Evolutionary conservation across 2,329 filamentous ascomycete species (phyloP), one percentile per base, ranked within the genome.

Genomic region (Epichloe baconii): DNA sequence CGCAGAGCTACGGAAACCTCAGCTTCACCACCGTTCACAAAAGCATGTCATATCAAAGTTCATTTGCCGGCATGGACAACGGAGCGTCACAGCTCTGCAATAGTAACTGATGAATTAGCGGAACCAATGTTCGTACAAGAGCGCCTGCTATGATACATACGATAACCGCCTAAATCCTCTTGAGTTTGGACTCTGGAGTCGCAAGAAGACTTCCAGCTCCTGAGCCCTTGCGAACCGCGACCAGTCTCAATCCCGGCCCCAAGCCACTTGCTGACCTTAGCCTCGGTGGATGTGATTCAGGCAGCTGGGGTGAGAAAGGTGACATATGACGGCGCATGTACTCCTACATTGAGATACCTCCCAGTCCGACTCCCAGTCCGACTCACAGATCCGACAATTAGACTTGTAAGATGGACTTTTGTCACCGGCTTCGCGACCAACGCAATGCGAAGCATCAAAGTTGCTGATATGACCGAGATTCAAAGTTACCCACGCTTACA

Each of bases 221-320:
- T 26, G 23, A 26, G 23, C 23, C 23, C 23, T 26, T 26, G 23
- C 23, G 23, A 26, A 26, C 23, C 1, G 23, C 23, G 23, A 26
- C 23, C 23, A 26, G 23, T 26, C 23, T 26, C 23, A 54, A 49
- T 54, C 44, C 48, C 42, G 35, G 55, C 49, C 52, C 53, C 51
- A 58, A 57, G 50, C 61, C 56, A 48, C 51, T 59, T 59, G 53
- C 48, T 23, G 54, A 57, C 36, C 52, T 62, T 62, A 60, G 58
- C 41, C 41, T 21, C 23, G 43, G 46, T 48, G 44, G 51, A 52
- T 54, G 52, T 52, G 46, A 54, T 47, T 17, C 42, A 53, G 55
- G 52, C 11, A 21, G 31, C 37, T 42, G 40, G 38, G n/a, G 43
- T 35, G 21, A 31, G 53, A 51, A 53, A 59, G 53, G 52, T 61